These are phyloP conservation scores for Cydonia oblonga DNA, from an alignment of 331 rosid species.

Conservation along the genomic window DNA sequence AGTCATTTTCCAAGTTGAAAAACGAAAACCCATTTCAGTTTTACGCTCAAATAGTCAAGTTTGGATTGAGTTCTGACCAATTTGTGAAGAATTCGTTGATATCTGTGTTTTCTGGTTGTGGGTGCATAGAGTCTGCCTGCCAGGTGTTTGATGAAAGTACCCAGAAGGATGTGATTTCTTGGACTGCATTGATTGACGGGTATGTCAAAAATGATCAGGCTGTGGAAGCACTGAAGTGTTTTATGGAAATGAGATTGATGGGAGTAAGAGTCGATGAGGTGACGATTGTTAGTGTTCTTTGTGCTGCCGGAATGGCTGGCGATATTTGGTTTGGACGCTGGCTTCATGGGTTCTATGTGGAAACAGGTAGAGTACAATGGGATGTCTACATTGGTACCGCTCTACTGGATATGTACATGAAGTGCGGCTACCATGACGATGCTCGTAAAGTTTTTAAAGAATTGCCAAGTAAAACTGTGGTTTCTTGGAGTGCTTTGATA, in stretches of 20 bases:
- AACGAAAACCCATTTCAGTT: background rate
- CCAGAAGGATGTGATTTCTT: slow-evolving; percentile 47
- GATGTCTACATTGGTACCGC: slow-evolving; percentile 38
- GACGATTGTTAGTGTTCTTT: slow-evolving; percentile 55
- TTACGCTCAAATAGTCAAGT: slow-evolving; percentile 15
- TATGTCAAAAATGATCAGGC: slow-evolving; percentile 33
- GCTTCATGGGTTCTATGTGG: slow-evolving; percentile 44
- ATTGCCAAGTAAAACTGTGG: slow-evolving; percentile 44
- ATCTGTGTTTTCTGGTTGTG: slow-evolving; percentile 35
- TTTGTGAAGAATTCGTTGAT: slow-evolving; percentile 44
- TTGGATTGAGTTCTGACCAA: slow-evolving; percentile 39
- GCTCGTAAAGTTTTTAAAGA: slow-evolving; percentile 42
- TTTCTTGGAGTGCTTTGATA: slow-evolving; percentile 41
- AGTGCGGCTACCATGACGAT: slow-evolving; percentile 7
- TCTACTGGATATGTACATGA: slow-evolving; percentile 19
- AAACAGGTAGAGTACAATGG: slow-evolving; percentile 19
- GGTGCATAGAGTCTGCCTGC: slow-evolving; percentile 32
- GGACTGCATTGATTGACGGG: slow-evolving; percentile 55
- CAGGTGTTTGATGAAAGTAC: slow-evolving; percentile 32
- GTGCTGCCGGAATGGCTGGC: slow-evolving; percentile 51
- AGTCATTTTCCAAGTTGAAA: background rate
- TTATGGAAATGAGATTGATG: slow-evolving; percentile 54
- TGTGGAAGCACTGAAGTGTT: slow-evolving; percentile 22
- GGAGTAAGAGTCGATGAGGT: slow-evolving; percentile 46
- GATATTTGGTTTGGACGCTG: slow-evolving; percentile 33